Evolutionary conservation across 1,284 basidiomycete species (phyloP).

Genomic region (Pascua sp.): DNA sequence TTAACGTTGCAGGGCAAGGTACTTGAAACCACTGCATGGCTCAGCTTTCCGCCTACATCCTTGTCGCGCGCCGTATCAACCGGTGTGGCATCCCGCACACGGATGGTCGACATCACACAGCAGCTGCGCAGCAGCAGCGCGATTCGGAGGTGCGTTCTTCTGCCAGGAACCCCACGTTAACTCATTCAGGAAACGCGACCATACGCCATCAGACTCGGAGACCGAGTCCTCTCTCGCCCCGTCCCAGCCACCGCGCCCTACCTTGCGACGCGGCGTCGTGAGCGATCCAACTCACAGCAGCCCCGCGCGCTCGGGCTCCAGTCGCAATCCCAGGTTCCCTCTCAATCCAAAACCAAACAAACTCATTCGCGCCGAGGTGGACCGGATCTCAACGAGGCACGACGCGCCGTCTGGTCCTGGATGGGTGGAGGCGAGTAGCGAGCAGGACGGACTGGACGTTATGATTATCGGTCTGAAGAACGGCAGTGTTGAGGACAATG

Average conservation of each 20-base stretch:
- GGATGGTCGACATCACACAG: slow-evolving; percentile 30
- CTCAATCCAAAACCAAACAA: too few species aligned
- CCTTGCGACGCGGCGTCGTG: too few species aligned
- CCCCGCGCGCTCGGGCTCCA: too few species aligned
- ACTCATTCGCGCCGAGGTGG: not conserved
- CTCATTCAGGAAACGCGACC: slow-evolving; percentile 22
- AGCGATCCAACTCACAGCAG: too few species aligned
- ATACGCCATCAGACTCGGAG: slow-evolving; percentile 26
- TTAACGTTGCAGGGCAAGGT: slow-evolving; percentile 17
- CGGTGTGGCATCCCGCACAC: not conserved
- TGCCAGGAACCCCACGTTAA: not conserved
- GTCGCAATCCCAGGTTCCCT: too few species aligned
- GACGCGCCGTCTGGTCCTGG: slow-evolving; percentile 23
- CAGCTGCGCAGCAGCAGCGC: slow-evolving; percentile 19
- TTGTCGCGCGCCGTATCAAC: slow-evolving; percentile 15
- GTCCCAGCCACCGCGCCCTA: too few species aligned
- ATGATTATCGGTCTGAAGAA: slow-evolving; percentile 35
- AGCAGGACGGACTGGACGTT: slow-evolving; percentile 36
- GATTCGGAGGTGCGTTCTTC: slow-evolving; percentile 20
- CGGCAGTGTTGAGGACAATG: slow-evolving; percentile 19
- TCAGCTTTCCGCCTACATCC: slow-evolving; percentile 31
- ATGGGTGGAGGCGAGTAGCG: slow-evolving; percentile 23
- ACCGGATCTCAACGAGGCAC: slow-evolving; percentile 28
- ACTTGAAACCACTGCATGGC: slow-evolving; percentile 23
- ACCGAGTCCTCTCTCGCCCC: slow-evolving; percentile 30